Percentiles rank a stretch among this genome's conserved stretches.
Evolutionary conservation across 2,329 filamentous ascomycete genomes (phyloP).

Genomic region (Aquanectria penicillioides): DNA sequence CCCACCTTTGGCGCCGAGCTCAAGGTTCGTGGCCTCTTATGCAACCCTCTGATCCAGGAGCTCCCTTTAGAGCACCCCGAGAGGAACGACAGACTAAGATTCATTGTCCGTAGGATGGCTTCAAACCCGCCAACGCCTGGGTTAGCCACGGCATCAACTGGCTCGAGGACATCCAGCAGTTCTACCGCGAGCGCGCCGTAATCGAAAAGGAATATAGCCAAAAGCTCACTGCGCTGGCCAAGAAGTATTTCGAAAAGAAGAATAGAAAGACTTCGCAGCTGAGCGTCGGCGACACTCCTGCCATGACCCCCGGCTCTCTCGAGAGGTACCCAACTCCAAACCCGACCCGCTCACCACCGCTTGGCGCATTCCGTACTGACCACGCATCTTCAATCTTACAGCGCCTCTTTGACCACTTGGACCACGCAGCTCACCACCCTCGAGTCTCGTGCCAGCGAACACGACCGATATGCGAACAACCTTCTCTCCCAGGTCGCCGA

Average conservation of each 20-base stretch:
- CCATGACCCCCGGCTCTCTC: conserved; percentile 92
- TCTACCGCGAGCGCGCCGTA: conserved; percentile 91
- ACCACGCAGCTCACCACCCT: conserved; percentile 91
- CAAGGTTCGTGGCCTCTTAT: conserved; percentile 72
- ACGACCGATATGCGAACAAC: conserved; percentile 84
- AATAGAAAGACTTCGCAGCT: conserved; percentile 85
- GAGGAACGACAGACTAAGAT: too few species aligned
- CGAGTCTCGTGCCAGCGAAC: conserved; percentile 87
- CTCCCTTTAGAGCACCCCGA: too few species aligned
- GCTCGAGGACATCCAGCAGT: conserved; percentile 96
- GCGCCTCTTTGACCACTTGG: conserved; percentile 97
- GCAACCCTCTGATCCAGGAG: background rate
- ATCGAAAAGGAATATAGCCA: conserved; percentile 98
- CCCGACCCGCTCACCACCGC: background rate
- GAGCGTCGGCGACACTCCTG: conserved; percentile 92
- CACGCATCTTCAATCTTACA: conserved; percentile 44
- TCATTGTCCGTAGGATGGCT: conserved; percentile 98
- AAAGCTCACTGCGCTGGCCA: conserved; percentile 87
- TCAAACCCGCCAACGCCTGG: conserved; percentile 95
- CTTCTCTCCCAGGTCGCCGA: conserved; percentile 85
- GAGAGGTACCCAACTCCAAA: conserved; percentile 69
- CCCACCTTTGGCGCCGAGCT: conserved; percentile 93
- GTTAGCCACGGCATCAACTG: conserved; percentile 88
- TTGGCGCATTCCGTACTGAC: conserved; percentile 34
- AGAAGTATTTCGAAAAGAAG: conserved; percentile 98